These are phyloP conservation scores for Ophiostoma ulmi DNA, from an alignment of 2,329 filamentous ascomycete genomes.

Conservation along the genomic window DNA sequence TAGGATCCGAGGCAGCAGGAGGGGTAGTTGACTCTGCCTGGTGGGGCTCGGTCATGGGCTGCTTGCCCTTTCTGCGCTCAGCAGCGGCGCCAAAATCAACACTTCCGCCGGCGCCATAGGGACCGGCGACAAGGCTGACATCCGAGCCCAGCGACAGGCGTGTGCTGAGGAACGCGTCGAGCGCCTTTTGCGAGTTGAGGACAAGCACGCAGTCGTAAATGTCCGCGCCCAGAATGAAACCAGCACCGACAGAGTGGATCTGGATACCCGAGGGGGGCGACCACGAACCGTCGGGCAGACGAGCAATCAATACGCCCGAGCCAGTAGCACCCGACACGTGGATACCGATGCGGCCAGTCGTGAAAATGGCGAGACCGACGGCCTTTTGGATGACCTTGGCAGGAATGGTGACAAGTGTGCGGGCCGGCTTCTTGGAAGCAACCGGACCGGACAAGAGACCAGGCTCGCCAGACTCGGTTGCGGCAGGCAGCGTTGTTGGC, in stretches of 20 bases:
- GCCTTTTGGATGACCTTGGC: slow-evolving; percentile 59
- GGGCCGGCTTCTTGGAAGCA: slow-evolving; percentile 30
- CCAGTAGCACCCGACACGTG: slow-evolving; percentile 54
- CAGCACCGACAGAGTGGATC: slow-evolving; percentile 71
- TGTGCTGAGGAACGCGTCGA: slow-evolving; percentile 70
- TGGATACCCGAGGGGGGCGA: slow-evolving; percentile 74
- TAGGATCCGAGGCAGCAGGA: neutral
- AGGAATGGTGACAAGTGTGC: slow-evolving; percentile 51
- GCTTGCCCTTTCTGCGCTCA: slow-evolving; percentile 32
- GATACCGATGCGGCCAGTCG: slow-evolving; percentile 55
- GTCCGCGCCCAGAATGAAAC: slow-evolving; percentile 75
- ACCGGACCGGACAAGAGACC: neutral
- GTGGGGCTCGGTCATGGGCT: neutral
- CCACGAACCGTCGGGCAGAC: slow-evolving; percentile 57
- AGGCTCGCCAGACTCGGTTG: neutral
- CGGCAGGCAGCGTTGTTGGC: slow-evolving; percentile 5
- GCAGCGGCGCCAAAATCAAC: slow-evolving; percentile 31
- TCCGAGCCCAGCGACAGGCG: slow-evolving; percentile 74
- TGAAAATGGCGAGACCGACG: slow-evolving; percentile 66
- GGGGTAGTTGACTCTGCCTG: slow-evolving; percentile 17
- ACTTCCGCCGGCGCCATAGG: slow-evolving; percentile 61
- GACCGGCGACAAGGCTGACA: slow-evolving; percentile 66
- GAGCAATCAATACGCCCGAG: slow-evolving; percentile 54
- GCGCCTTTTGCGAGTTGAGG: slow-evolving; percentile 70
- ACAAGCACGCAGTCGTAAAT: slow-evolving; percentile 87